Evolutionary conservation across 768 basidiomycete genomes (phyloP), one percentile per base, ranked within the genome.

Genomic region (Collybiopsis confluens): DNA sequence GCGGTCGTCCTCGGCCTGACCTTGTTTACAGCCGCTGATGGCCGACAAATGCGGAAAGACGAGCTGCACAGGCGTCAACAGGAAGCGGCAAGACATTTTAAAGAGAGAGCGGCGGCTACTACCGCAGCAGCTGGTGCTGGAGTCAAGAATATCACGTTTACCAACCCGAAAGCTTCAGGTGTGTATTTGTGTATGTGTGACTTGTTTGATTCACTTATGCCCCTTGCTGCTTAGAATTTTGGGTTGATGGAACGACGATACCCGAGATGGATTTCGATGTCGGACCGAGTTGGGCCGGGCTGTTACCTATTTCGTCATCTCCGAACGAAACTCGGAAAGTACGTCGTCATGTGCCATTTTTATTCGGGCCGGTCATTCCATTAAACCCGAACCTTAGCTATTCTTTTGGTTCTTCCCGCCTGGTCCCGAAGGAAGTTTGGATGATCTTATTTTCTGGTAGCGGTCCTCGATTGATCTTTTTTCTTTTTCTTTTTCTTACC

Each of bases 321-420:
- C 37, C 73, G 9, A 73, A 85, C 43, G 88, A 90, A 67, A 86
- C 85, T 4, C 77, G 87, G 41, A 75, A 89, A 77, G 86, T 85
- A 45, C n/a, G 55, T 36, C 15, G 13, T 38, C 58, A 50, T 30
- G 42, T 21, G 16, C 4, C 26, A 35, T 37, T 2, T 21, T 6
- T 45, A 9, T n/a, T 52, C 51, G 45, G 13, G 9, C 1, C 2
- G 33, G 46, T 27, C 53, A 30, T 26, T 20, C n/a, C 37, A 15
- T 33, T n/a, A n/a, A n/a, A n/a, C n/a, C n/a, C n/a, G n/a, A n/a
- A n/a, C n/a, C n/a, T 0, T 51, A 90, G 86, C 76, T 89, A 15
- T 90, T 85, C 72, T 90, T 90, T 70, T 90, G 88, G 88, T 85
- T 88, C 68, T 90, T 88, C 72, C 88, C 88, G 51, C 85, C 88